phyloP scores from a whole-genome alignment of 2,329 filamentous ascomycete species.

The Blastomyces parvus region DNA sequence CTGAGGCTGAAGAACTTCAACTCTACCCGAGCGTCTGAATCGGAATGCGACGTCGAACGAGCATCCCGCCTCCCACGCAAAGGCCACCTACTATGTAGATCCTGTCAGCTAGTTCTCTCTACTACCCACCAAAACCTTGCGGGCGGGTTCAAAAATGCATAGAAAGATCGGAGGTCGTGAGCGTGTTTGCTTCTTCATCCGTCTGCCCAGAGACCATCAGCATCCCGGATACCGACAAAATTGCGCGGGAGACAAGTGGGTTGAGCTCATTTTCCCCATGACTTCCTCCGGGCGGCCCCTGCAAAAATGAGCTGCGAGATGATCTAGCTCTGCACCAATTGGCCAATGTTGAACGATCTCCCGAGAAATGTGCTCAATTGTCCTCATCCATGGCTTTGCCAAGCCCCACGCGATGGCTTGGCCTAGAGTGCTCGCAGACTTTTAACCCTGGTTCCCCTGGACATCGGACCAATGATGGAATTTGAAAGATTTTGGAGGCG shows the following conservation, averaged over 20 bases:
- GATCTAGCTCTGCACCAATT: background rate
- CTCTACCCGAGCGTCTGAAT: too few relatives aligned
- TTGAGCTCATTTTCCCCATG: background rate
- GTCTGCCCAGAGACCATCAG: too few relatives aligned
- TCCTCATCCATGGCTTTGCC: slow-evolving; percentile 11
- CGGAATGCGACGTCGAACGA: background rate
- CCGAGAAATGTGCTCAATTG: slow-evolving; percentile 15
- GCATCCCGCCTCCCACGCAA: too few relatives aligned
- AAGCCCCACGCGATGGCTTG: background rate
- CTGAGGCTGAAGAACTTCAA: too few relatives aligned
- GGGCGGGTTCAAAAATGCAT: too few relatives aligned
- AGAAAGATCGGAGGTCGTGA: too few relatives aligned
- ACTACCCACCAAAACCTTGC: too few relatives aligned
- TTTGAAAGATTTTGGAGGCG: background rate
- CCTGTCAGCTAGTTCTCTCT: too few relatives aligned
- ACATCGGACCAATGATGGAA: background rate
- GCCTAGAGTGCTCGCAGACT: background rate
- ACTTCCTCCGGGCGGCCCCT: background rate
- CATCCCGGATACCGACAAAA: too few relatives aligned
- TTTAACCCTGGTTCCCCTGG: background rate
- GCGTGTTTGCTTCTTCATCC: too few relatives aligned
- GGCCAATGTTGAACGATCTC: background rate
- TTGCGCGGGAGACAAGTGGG: too few relatives aligned
- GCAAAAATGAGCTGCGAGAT: background rate
- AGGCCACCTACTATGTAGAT: too few relatives aligned